phyloP scores from a whole-genome alignment of 2,329 filamentous ascomycete species.

The Aspergillus terreus region DNA sequence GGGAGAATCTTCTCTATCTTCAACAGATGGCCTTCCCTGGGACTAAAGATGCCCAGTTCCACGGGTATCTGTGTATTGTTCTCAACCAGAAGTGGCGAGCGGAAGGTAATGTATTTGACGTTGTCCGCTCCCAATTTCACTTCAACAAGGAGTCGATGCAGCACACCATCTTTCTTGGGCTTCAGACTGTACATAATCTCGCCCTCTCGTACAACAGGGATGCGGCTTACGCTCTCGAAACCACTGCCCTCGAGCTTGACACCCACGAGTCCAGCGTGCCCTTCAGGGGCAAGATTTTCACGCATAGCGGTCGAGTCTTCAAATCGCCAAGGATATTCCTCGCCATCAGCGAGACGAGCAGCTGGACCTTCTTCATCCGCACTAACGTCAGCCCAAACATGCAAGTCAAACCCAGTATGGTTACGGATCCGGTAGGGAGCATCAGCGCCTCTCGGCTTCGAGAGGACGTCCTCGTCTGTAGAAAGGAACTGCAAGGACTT shows the following conservation, averaged over 20 bases:
- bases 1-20: conserved; percentile 98
- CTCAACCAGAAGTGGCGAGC: conserved; percentile 86
- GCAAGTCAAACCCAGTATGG: conserved; percentile 88
- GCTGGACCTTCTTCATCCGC: conserved; percentile 65
- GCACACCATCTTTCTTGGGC: conserved; percentile 77
- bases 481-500: conserved; percentile 91
- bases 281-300: conserved; percentile 84
- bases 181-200: conserved; percentile 86
- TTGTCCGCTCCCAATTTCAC: conserved; percentile 89
- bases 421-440: conserved; percentile 92
- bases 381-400: conserved; percentile 74
- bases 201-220: conserved; percentile 89
- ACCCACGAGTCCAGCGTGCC: conserved; percentile 72
- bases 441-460: conserved; percentile 86
- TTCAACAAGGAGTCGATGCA: conserved; percentile 89
- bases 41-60: conserved; percentile 86
- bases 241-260: conserved; percentile 87
- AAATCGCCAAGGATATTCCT: conserved; percentile 93
- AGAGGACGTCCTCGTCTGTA: conserved; percentile 83
- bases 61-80: conserved; percentile 97
- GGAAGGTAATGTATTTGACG: conserved; percentile 94
- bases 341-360: conserved; percentile 76
- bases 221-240: conserved; percentile 84
- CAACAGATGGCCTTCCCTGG: conserved; percentile 79
- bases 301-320: conserved; percentile 96